Evolutionary conservation across 805 yeast genomes (phyloP).

Genomic region (Monosporozyma servazzii): DNA sequence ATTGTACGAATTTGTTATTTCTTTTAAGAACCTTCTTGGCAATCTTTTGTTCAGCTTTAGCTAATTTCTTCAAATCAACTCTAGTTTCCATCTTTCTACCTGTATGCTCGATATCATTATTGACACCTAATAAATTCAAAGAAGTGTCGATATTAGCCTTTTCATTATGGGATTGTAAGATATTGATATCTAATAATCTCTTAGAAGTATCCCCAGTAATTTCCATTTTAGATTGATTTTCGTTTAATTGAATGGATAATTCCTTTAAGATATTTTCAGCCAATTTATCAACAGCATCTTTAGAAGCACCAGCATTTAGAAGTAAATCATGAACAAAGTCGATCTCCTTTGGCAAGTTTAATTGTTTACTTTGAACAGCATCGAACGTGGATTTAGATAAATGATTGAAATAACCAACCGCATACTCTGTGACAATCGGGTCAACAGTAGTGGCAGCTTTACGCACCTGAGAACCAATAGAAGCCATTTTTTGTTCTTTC

Average conservation of each 20-base stretch:
- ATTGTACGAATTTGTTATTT: conserved; percentile 70
- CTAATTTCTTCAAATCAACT: conserved; percentile 93
- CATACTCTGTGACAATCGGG: conserved; percentile 77
- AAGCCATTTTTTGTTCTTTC: conserved; percentile 24
- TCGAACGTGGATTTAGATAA: conserved; percentile 71
- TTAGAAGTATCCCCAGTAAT: conserved; percentile 82
- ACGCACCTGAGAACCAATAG: conserved; percentile 52
- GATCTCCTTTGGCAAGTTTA: conserved; percentile 62
- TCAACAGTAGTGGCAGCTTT: conserved; percentile 83
- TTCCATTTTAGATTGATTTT: conserved; percentile 64
- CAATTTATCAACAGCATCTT: conserved; percentile 44
- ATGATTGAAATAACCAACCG: conserved; percentile 83
- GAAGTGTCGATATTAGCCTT: conserved; percentile 70
- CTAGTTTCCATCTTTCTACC: conserved; percentile 88
- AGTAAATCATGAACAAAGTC: conserved; percentile 56
- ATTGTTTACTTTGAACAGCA: conserved; percentile 65
- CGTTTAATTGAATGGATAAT: conserved; percentile 45
- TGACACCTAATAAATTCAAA: conserved; percentile 66
- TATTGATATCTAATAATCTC: conserved; percentile 70
- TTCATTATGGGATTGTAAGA: conserved; percentile 50
- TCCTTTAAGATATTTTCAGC: conserved; percentile 38
- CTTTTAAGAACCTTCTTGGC: conserved; percentile 93
- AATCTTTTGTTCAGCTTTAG: conserved; percentile 93
- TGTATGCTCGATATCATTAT: conserved; percentile 85
- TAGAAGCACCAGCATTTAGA: conserved; percentile 74